Conservation (phyloP, 1,284 basidiomycete genomes). For the Rhodotorula sp. region DNA sequence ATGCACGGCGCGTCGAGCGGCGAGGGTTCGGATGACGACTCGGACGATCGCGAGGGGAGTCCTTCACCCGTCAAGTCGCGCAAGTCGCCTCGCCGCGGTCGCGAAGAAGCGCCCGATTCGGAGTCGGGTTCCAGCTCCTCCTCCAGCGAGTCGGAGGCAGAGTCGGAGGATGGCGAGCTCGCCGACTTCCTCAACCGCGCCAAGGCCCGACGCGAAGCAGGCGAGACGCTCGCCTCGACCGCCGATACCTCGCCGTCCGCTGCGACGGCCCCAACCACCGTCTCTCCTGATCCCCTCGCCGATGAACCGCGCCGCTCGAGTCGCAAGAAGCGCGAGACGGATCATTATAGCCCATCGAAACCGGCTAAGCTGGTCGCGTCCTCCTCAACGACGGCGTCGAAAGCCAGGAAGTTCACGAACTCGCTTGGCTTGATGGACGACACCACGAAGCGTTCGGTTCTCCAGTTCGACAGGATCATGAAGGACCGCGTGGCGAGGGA, state of each 20-base stretch:
- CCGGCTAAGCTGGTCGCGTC: not conserved
- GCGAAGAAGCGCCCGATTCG: not conserved
- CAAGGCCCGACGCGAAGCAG: constrained; percentile 6
- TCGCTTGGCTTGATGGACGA: not conserved
- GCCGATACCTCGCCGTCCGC: not conserved
- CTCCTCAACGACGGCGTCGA: not conserved
- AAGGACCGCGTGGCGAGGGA: constrained; percentile 1
- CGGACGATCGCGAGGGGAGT: not conserved
- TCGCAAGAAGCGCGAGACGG: not conserved
- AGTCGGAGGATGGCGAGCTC: constrained; percentile 18
- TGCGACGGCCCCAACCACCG: constrained; percentile 18
- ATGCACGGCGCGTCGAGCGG: not conserved
- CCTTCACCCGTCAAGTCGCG: not conserved
- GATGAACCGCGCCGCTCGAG: constrained; percentile 2
- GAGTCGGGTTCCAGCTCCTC: not conserved
- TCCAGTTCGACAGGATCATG: constrained; percentile 11
- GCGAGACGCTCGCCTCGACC: not conserved
- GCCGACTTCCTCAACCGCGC: constrained; percentile 4
- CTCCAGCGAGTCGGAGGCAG: not conserved
- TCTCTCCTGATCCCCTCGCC: constrained; percentile 5
- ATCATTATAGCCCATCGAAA: constrained; percentile 4
- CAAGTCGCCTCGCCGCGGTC: not conserved
- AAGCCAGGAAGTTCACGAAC: not conserved
- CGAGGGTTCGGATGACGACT: not conserved
- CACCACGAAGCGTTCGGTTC: not conserved